Conservation (phyloP, 495 filamentous ascomycete species). For the Aspergillus haitiensis region DNA sequence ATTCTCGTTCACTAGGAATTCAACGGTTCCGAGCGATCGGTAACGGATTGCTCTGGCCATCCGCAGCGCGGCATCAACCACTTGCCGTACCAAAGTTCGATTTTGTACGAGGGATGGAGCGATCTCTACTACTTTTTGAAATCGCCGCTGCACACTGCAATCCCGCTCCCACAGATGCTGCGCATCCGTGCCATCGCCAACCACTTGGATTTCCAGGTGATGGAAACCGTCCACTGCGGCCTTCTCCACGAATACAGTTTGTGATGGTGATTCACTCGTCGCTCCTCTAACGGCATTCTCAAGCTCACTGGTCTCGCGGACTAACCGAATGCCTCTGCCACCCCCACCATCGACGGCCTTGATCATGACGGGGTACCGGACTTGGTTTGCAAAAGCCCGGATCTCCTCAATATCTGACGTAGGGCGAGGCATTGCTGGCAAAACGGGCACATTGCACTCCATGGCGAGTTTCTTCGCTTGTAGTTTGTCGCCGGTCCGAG, state of each 20-base stretch:
- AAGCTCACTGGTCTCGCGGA: conserved; percentile 38
- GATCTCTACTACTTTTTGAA: conserved; percentile 55
- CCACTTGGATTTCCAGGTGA: conserved; percentile 60
- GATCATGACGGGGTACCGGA: conserved; percentile 59
- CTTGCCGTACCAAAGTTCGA: conserved; percentile 36
- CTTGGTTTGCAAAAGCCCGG: conserved; percentile 40
- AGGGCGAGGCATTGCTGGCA: conserved; percentile 48
- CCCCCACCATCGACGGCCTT: conserved; percentile 56
- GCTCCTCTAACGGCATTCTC: conserved; percentile 43
- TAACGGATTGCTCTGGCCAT: conserved; percentile 52
- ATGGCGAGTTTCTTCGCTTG: conserved; percentile 54
- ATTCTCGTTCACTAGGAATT: conserved; percentile 61
- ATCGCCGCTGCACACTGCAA: conserved; percentile 59
- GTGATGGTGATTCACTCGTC: conserved; percentile 52
- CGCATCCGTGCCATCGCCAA: conserved; percentile 57
- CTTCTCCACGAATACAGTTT: conserved; percentile 55
- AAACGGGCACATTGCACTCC: conserved; percentile 54
- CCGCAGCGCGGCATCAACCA: conserved; percentile 42
- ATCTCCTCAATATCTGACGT: conserved; percentile 42
- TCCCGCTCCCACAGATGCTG: conserved; percentile 58
- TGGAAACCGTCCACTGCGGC: conserved; percentile 51
- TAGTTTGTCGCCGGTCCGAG: conserved; percentile 57
- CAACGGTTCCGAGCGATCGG: conserved; percentile 57
- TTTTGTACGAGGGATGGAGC: conserved; percentile 46
- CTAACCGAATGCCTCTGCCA: conserved; percentile 50